Percentiles rank a stretch among this genome's conserved stretches.
Evolutionary conservation across 371 early-diverging fungal species (phyloP).

Genomic region (Circinella umbellata): DNA sequence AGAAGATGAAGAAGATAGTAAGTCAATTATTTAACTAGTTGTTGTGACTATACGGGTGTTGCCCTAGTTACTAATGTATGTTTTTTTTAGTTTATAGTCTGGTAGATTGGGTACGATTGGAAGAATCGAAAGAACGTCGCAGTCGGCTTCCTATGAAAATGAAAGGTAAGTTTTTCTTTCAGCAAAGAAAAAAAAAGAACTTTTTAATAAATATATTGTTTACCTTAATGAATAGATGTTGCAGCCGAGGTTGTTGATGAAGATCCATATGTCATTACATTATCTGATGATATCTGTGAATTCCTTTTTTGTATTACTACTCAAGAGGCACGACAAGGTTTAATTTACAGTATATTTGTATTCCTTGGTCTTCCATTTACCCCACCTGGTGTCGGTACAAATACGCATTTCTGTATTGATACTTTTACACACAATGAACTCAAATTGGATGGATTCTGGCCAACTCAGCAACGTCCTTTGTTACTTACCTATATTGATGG

Average conservation of each 20-base stretch:
- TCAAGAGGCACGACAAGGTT: slow-evolving; percentile 33
- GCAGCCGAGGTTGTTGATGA: slow-evolving; percentile 43
- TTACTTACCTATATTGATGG: slow-evolving; percentile 43
- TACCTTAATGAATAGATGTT: not conserved
- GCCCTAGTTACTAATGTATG: not conserved
- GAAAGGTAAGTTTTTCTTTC: slow-evolving; percentile 16
- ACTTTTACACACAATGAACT: slow-evolving; percentile 60
- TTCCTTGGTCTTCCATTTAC: slow-evolving; percentile 61
- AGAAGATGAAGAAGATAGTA: slow-evolving; percentile 11
- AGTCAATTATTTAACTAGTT: too few relatives aligned
- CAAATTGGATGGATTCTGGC: slow-evolving; percentile 40
- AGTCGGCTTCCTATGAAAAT: slow-evolving; percentile 38
- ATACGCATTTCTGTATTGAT: slow-evolving; percentile 55
- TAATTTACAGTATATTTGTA: slow-evolving; percentile 59
- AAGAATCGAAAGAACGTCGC: slow-evolving; percentile 22
- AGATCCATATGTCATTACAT: slow-evolving; percentile 73
- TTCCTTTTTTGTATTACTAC: slow-evolving; percentile 64
- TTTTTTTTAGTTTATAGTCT: slow-evolving; percentile 20
- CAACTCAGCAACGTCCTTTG: slow-evolving; percentile 16
- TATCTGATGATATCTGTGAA: slow-evolving; percentile 74
- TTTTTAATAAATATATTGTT: too few relatives aligned
- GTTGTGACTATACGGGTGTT: too few relatives aligned
- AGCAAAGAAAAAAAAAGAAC: not conserved
- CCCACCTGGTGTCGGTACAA: slow-evolving; percentile 55
- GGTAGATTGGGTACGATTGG: slow-evolving; percentile 28